phyloP scores from a whole-genome alignment of 1,139 yeast species.

The Lizanozyma gosingica region DNA sequence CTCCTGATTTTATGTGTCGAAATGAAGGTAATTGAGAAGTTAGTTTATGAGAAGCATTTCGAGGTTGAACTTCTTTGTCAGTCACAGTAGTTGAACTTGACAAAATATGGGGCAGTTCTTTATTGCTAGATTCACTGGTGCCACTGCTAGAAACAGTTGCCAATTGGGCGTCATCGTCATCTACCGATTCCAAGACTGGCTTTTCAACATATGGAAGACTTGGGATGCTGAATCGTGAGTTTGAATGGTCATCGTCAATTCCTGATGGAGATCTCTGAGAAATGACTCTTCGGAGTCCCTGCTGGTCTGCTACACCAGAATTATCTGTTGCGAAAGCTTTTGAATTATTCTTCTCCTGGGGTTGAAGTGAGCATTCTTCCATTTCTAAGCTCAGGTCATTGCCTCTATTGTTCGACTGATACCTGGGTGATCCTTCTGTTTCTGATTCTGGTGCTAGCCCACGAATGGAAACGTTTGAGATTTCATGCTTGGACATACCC shows the following conservation, averaged over 20 bases:
- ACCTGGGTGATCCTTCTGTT: neutral
- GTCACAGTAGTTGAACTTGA: neutral
- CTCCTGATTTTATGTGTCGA: neutral
- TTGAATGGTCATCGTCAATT: neutral
- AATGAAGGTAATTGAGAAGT: neutral
- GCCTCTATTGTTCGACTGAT: no score
- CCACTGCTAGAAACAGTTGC: neutral
- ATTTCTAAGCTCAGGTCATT: no score
- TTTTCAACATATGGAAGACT: neutral
- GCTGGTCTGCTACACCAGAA: no score
- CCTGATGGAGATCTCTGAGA: no score
- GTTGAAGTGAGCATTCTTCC: no score
- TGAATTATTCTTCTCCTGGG: no score
- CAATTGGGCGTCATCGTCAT: neutral
- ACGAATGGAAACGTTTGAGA: neutral
- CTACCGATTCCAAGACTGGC: neutral
- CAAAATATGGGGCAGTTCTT: neutral
- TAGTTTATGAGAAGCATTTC: neutral
- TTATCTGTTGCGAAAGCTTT: no score
- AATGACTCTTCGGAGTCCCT: no score
- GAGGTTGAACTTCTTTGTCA: neutral
- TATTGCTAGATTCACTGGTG: no score
- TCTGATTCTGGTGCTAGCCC: neutral
- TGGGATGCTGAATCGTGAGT: neutral
- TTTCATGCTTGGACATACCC: neutral